Base-by-base conservation (phyloP, 2,329 filamentous ascomycete species). In the Alternaria angustiovoidea region DNA sequence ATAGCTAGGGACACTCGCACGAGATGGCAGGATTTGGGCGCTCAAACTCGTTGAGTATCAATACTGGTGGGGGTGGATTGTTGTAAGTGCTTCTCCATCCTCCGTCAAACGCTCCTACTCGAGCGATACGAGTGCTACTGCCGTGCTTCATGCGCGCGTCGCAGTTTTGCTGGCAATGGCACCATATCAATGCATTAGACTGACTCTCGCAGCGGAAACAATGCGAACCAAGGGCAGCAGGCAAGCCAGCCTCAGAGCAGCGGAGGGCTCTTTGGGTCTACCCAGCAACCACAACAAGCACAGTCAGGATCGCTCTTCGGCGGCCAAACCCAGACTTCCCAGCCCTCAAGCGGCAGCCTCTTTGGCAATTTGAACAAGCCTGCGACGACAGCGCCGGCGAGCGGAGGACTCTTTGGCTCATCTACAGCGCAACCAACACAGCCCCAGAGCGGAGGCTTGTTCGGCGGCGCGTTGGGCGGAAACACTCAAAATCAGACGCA, bases 11-110 rank as follows among this genome's bases (percentile, higher is more conserved):
- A 44, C 24, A 18, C 22, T 11, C 41, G 65, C 44, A 34, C 48
- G 18, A 63, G 6, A 79, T 79, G 76, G 68, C 81, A 70, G 80
- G 80, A 43, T 81, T 83, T 66, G 81, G 81, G 44, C 77, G 81
- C 47, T 83, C 81, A 24, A 83, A 83, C 69, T 82, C 81, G 58
- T 77, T 87, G 71, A 84, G 81, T 60, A 81, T 87, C 69, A 87
- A 87, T 69, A 87, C 85, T 20, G 81, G 81, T 30, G 43, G 52
- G 16, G 58, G 58, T 26, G 81, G 81, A 20, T 75, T 83, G 46
- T 84, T 84, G 82, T 84, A 75, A 75, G 81, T 78, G 28, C 60
- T 43, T 51, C 12, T 26, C 8, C 36, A 47, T 26, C 16, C 18
- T 41, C 22, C 9, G 9, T 3, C 14, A 28, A 26, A 12, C 22